Base-by-base conservation (phyloP, 192 early-diverging fungal species). In the Umbelopsis sp. region DNA sequence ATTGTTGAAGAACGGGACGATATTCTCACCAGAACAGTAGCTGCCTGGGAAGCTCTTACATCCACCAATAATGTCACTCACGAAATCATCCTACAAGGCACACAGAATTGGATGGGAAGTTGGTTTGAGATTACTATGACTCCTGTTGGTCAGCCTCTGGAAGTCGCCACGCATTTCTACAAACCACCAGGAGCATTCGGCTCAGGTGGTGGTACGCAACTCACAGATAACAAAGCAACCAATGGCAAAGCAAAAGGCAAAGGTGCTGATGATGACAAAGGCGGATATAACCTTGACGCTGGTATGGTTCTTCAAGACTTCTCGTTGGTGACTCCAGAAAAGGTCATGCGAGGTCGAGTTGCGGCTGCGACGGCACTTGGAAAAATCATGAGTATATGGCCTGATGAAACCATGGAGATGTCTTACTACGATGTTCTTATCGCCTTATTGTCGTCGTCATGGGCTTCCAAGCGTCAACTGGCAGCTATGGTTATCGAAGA, bases 271-370 rank as follows among this genome's bases (percentile, higher is more conserved):
- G 77, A 29, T 50, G 66, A 51, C 44, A 83, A 82, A 68, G 73
- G 76, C 41, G 71, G 75, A 47, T 75, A 94, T 73, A 95, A 96
- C 73, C 85, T 98, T 34, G 97, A 99, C 72, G 80, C 87, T 44
- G 93, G 93, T 20, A 98, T 99, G 96, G 80, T 94, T 26, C 82
- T 87, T 53, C 96, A 98, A 75, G 97, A 99, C 75, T 77, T 97
- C 52, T 91, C 92, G 1, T 76, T 99, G 41, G 84, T 99, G 2
- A 79, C 89, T 1, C 79, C 81, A 21, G 92, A 92, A 17, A 86
- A 88, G 25, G 85, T 99, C 26, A 82, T 96, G 67, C 90, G 92
- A 25, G 94, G 95, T 20, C 88, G 97, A 22, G 74, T 96, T 21
- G 84, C 86, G 0, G 93, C 89, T 3, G 88, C 91, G 14, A 89